phyloP scores from a whole-genome alignment of 2,329 filamentous ascomycete species.

The Ascochyta rabiei region DNA sequence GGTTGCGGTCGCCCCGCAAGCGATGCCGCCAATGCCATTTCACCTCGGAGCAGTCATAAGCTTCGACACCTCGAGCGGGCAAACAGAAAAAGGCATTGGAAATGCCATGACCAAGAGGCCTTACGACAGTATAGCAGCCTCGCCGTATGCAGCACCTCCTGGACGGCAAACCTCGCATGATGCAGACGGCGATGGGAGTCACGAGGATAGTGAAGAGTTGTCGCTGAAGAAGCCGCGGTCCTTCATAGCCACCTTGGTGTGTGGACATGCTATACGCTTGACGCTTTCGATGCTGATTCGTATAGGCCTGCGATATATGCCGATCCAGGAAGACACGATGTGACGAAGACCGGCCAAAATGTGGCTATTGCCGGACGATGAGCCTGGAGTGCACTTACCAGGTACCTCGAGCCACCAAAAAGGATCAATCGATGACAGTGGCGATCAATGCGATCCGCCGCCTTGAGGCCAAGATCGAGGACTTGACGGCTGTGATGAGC shows the following conservation, averaged over 20 bases:
- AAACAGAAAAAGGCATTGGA: conserved; percentile 5
- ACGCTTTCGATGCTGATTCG: conserved; percentile 10
- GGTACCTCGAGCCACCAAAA: conserved; percentile 60
- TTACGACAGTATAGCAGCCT: conserved; percentile 27
- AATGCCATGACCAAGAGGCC: conserved; percentile 48
- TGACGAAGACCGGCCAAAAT: conserved; percentile 60
- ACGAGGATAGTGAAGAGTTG: conserved; percentile 33
- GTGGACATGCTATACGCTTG: not conserved
- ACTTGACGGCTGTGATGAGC: conserved; percentile 50
- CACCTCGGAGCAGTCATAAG: not conserved
- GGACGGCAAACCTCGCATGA: conserved; percentile 27
- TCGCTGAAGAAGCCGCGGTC: conserved; percentile 43
- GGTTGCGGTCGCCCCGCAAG: conserved; percentile 9
- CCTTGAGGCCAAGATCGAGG: conserved; percentile 60
- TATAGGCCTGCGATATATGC: conserved; percentile 60
- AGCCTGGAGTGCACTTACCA: conserved; percentile 60
- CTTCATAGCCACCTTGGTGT: conserved; percentile 46
- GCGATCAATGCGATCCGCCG: conserved; percentile 62
- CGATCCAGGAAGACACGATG: conserved; percentile 61
- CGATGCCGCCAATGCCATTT: conserved; percentile 1
- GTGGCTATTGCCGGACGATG: conserved; percentile 58
- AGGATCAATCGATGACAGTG: conserved; percentile 60
- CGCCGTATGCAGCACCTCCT: conserved; percentile 25
- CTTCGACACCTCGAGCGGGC: conserved; percentile 1
- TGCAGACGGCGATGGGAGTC: conserved; percentile 31